phyloP scores from a whole-genome alignment of 805 yeast species.

The Metschnikowia matae region DNA sequence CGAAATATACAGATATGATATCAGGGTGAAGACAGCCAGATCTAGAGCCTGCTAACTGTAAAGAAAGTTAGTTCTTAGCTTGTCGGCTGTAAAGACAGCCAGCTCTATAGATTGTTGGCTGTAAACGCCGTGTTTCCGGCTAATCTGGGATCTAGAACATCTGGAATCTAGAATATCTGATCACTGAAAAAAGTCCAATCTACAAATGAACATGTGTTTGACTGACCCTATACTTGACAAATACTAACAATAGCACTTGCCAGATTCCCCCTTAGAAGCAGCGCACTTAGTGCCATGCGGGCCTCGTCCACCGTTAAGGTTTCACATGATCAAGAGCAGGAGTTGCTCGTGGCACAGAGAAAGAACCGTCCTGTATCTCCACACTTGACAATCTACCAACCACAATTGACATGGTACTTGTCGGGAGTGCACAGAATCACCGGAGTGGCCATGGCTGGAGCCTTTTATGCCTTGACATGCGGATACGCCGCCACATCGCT shows the following conservation, averaged over 20 bases:
- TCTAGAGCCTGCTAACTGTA: too few species aligned
- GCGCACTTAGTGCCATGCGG: constrained; percentile 17
- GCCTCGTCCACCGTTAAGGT: constrained; percentile 35
- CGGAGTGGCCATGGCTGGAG: constrained; percentile 78
- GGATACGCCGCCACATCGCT: constrained; percentile 68
- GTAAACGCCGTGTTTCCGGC: too few species aligned
- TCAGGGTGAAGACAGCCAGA: too few species aligned
- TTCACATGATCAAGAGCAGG: constrained; percentile 59
- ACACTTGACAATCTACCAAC: constrained; percentile 83
- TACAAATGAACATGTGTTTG: too few species aligned
- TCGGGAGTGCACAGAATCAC: constrained; percentile 84
- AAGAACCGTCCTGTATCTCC: constrained; percentile 87
- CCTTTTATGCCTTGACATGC: constrained; percentile 73
- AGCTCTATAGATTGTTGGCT: too few species aligned
- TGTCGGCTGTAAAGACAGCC: too few species aligned
- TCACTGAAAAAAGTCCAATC: too few species aligned
- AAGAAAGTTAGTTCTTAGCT: too few species aligned
- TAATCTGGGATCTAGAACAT: too few species aligned
- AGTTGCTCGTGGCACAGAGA: constrained; percentile 75
- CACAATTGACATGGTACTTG: constrained; percentile 80
- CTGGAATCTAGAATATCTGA: too few species aligned
- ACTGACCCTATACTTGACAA: background rate
- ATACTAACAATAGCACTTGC: constrained; percentile 14
- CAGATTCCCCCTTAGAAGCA: constrained; percentile 9
- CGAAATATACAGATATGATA: too few species aligned